Conservation (phyloP, 495 filamentous ascomycete genomes). For the Bryoglossum gracile region DNA sequence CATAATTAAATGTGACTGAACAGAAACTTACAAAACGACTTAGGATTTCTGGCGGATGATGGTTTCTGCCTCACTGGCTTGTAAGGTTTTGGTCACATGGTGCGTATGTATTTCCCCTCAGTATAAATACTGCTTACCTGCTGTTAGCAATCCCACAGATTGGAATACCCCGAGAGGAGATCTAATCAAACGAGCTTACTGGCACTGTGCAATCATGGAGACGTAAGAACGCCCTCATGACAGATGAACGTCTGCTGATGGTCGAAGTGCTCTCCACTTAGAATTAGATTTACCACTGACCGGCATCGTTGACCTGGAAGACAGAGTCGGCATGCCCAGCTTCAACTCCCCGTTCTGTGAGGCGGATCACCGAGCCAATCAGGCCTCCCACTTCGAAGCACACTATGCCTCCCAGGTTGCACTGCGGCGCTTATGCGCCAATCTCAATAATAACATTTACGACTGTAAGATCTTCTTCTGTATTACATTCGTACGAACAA, state of each 20-base stretch:
- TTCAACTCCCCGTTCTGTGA: conserved; percentile 39
- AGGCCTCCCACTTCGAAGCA: conserved; percentile 44
- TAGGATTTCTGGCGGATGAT: conserved; percentile 54
- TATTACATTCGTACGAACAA: too few relatives aligned
- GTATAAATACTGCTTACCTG: conserved; percentile 10
- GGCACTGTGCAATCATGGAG: conserved; percentile 53
- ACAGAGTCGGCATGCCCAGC: conserved; percentile 42
- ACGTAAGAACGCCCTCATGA: conserved; percentile 32
- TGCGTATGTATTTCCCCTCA: conserved; percentile 17
- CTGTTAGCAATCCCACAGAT: conserved; percentile 37
- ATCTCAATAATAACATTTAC: conserved; percentile 42
- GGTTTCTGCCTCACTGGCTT: conserved; percentile 44
- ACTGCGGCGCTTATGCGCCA: conserved; percentile 42
- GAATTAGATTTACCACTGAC: conserved; percentile 50
- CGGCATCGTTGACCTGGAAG: conserved; percentile 42
- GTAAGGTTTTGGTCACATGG: conserved; percentile 45
- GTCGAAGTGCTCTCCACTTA: conserved; percentile 32
- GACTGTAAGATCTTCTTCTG: conserved; percentile 37
- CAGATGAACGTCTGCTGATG: neutral
- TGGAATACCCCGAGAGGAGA: conserved; percentile 41
- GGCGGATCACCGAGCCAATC: conserved; percentile 41
- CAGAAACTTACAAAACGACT: conserved; percentile 10
- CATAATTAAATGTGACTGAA: too few relatives aligned
- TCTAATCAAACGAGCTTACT: conserved; percentile 47
- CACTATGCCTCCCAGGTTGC: conserved; percentile 53